A percentile compares a stretch with the other conserved stretches of the same genome.
phyloP scores from a whole-genome alignment of 139 green algal species.

The Coelastrella sp. region DNA sequence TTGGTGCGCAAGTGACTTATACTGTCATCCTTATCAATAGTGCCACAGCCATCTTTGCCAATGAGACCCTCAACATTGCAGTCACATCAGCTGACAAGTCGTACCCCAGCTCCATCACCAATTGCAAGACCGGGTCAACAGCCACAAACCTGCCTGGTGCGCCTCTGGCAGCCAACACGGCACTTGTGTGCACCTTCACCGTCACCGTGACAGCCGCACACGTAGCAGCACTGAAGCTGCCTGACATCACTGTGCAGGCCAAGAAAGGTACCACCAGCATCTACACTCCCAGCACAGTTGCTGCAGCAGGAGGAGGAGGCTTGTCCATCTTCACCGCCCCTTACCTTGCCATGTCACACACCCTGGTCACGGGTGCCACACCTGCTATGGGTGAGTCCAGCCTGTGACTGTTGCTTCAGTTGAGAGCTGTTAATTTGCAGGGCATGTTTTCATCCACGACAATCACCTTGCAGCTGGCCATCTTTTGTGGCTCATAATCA shows the following conservation, averaged over 20 bases:
- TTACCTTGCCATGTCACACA: background rate
- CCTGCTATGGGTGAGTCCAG: background rate
- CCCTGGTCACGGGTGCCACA: too few relatives aligned
- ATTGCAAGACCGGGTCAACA: background rate
- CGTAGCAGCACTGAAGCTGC: background rate
- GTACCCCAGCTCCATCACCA: background rate
- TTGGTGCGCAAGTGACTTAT: slow-evolving; percentile 14
- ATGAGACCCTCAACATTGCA: background rate
- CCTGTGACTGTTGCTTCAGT: too few relatives aligned
- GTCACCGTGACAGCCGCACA: slow-evolving; percentile 1
- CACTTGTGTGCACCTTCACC: background rate
- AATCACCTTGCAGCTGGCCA: too few relatives aligned
- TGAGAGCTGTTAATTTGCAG: too few relatives aligned
- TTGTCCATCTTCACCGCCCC: background rate
- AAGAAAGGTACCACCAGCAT: background rate
- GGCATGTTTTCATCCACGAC: too few relatives aligned
- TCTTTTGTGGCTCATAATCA: too few relatives aligned
- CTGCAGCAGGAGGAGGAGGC: too few relatives aligned
- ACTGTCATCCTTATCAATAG: background rate
- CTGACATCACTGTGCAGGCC: background rate
- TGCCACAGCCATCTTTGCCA: background rate
- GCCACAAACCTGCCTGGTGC: background rate
- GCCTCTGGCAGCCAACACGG: background rate
- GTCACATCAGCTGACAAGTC: too few relatives aligned
- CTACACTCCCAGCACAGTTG: background rate